Evolutionary conservation across 352 stramenopile species (phyloP).

Genomic region (Albugo laibachii): DNA sequence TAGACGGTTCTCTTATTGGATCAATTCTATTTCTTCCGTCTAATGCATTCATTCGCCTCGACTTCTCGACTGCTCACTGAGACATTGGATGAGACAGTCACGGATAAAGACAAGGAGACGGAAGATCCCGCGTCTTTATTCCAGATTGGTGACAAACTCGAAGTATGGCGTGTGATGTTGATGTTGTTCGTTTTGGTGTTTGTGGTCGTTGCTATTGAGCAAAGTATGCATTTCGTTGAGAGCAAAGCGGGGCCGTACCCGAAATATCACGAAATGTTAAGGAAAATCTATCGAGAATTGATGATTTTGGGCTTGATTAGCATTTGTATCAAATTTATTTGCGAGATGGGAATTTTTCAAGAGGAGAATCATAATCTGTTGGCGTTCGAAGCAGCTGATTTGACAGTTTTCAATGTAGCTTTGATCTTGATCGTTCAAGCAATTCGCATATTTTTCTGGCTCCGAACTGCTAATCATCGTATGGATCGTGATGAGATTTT

Average conservation of each 20-base stretch:
- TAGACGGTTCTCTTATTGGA: too few relatives aligned
- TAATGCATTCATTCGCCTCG: too few relatives aligned
- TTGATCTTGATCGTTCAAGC: slow-evolving; percentile 32
- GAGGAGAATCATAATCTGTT: slow-evolving; percentile 15
- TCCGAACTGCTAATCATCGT: slow-evolving; percentile 17
- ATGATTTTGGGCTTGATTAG: slow-evolving; percentile 40
- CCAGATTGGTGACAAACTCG: slow-evolving; percentile 25
- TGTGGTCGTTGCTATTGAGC: slow-evolving; percentile 12
- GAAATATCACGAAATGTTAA: slow-evolving; percentile 17
- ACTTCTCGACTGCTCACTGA: too few relatives aligned
- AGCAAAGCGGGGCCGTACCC: slow-evolving; percentile 7
- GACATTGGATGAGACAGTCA: too few relatives aligned
- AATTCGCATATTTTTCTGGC: slow-evolving; percentile 19
- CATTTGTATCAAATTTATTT: slow-evolving; percentile 26
- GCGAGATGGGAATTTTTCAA: slow-evolving; percentile 15
- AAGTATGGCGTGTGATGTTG: slow-evolving; percentile 25
- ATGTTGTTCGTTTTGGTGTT: slow-evolving; percentile 26
- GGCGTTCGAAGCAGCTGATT: slow-evolving; percentile 29
- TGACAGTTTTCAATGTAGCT: slow-evolving; percentile 32
- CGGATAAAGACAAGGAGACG: too few relatives aligned
- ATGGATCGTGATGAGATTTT: slow-evolving; percentile 25
- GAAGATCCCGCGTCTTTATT: slow-evolving; percentile 16
- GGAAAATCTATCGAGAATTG: slow-evolving; percentile 15
- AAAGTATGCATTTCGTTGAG: slow-evolving; percentile 9
- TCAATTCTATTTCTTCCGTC: too few relatives aligned